Conservation (phyloP, 1,139 yeast species). For the Sugiyamaella paludigena region DNA sequence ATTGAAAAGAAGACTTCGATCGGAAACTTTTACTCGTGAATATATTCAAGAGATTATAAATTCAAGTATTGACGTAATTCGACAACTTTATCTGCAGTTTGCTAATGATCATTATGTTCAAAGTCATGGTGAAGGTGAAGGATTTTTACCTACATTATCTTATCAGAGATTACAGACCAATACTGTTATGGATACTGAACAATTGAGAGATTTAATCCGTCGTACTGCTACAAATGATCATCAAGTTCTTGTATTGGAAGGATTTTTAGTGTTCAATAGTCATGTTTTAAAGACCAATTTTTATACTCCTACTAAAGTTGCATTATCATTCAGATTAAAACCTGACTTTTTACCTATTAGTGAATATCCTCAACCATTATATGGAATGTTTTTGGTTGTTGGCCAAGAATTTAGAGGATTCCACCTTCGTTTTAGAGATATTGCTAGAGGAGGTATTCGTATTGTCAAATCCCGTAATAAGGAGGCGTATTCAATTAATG, state of each 20-base stretch:
- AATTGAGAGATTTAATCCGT: slow-evolving; percentile 64
- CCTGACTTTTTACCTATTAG: slow-evolving; percentile 79
- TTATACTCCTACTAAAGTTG: slow-evolving; percentile 91
- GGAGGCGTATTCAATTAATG: slow-evolving; percentile 84
- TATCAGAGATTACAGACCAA: slow-evolving; percentile 83
- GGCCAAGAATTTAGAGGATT: slow-evolving; percentile 97
- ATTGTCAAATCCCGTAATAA: slow-evolving; percentile 83
- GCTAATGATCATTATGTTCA: slow-evolving; percentile 87
- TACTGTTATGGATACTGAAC: slow-evolving; percentile 72
- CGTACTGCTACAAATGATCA: slow-evolving; percentile 76
- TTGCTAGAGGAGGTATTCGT: slow-evolving; percentile 97
- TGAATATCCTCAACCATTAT: slow-evolving; percentile 91
- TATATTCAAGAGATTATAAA: slow-evolving; percentile 77
- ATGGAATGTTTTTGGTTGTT: slow-evolving; percentile 91
- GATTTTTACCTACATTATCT: slow-evolving; percentile 67
- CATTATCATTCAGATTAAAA: slow-evolving; percentile 85
- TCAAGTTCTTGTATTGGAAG: slow-evolving; percentile 76
- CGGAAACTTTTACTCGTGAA: slow-evolving; percentile 89
- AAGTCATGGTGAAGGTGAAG: slow-evolving; percentile 53
- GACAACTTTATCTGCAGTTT: slow-evolving; percentile 85
- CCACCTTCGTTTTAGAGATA: slow-evolving; percentile 95
- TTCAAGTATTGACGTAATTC: slow-evolving; percentile 66
- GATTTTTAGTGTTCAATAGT: slow-evolving; percentile 79
- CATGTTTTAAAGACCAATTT: slow-evolving; percentile 90
- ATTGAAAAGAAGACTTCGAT: slow-evolving; percentile 84